phyloP scores from a whole-genome alignment of 2,329 filamentous ascomycete genomes.

The Dothidotthia symphoricarpi region DNA sequence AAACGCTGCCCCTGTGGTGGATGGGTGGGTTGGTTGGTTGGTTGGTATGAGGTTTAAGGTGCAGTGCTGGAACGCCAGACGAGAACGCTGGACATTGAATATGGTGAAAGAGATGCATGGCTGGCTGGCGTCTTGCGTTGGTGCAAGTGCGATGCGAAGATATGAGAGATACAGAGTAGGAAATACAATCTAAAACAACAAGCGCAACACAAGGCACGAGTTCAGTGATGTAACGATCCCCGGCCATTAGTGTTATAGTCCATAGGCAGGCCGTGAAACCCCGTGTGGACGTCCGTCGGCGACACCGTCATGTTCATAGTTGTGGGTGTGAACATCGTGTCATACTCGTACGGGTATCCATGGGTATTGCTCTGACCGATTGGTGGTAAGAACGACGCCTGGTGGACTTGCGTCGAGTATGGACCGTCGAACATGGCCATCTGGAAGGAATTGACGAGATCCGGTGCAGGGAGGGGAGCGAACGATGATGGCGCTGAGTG shows the following conservation, averaged over 20 bases:
- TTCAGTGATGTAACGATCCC: slow-evolving; percentile 1
- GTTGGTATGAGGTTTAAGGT: too few species aligned
- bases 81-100: too few species aligned
- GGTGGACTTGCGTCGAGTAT: slow-evolving; percentile 5
- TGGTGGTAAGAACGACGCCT: slow-evolving; percentile 4
- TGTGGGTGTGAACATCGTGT: slow-evolving; percentile 2
- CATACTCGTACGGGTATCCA: slow-evolving; percentile 2
- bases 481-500: slow-evolving; percentile 1
- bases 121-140: too few species aligned
- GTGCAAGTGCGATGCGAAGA: too few species aligned
- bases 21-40: too few species aligned
- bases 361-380: neutral
- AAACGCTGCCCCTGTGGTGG: slow-evolving; percentile 2
- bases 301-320: slow-evolving; percentile 5
- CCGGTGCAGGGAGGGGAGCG: neutral
- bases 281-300: slow-evolving; percentile 2
- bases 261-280: slow-evolving; percentile 12
- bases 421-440: slow-evolving; percentile 3
- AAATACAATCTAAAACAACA: neutral
- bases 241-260: slow-evolving; percentile 4
- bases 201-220: neutral
- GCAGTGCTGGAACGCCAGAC: slow-evolving; percentile 12
- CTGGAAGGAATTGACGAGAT: slow-evolving; percentile 9
- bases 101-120: too few species aligned
- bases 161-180: too few species aligned